phyloP scores from a whole-genome alignment of 495 filamentous ascomycete species.

The Annulohypoxylon stygium region DNA sequence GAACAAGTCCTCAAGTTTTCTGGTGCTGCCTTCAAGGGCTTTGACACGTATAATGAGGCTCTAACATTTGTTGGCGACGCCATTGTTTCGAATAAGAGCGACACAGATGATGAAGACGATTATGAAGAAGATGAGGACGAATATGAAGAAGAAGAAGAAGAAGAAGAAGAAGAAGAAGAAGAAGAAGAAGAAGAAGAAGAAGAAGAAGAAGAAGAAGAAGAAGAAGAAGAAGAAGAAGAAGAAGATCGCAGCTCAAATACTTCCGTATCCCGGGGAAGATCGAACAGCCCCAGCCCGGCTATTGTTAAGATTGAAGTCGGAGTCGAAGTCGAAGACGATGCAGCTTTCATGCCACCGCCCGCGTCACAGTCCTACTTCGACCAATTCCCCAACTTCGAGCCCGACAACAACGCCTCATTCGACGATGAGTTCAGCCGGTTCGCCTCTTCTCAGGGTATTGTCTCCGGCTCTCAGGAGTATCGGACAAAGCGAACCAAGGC shows the following conservation, averaged over 20 bases:
- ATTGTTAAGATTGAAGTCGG: background rate
- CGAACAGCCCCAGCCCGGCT: background rate
- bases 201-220: conserved; percentile 1
- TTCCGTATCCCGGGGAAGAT: background rate
- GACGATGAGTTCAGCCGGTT: conserved; percentile 55
- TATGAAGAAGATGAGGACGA: conserved; percentile 10
- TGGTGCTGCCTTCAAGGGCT: conserved; percentile 34
- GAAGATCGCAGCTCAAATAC: background rate
- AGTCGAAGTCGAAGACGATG: conserved; percentile 25
- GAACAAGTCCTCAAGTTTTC: conserved; percentile 33
- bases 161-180: conserved; percentile 7
- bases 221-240: background rate
- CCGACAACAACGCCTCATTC: conserved; percentile 49
- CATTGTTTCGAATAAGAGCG: background rate
- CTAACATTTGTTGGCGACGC: conserved; percentile 34
- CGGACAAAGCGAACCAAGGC: conserved; percentile 51
- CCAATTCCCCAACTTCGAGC: conserved; percentile 50
- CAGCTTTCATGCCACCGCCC: conserved; percentile 25
- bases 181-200: background rate
- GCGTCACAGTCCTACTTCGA: conserved; percentile 55
- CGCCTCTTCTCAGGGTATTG: conserved; percentile 54
- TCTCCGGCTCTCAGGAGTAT: conserved; percentile 51
- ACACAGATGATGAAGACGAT: background rate
- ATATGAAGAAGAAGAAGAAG: background rate
- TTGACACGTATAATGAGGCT: conserved; percentile 37